phyloP scores from a whole-genome alignment of 164 flowering plant species.

The Buxus sempervirens region DNA sequence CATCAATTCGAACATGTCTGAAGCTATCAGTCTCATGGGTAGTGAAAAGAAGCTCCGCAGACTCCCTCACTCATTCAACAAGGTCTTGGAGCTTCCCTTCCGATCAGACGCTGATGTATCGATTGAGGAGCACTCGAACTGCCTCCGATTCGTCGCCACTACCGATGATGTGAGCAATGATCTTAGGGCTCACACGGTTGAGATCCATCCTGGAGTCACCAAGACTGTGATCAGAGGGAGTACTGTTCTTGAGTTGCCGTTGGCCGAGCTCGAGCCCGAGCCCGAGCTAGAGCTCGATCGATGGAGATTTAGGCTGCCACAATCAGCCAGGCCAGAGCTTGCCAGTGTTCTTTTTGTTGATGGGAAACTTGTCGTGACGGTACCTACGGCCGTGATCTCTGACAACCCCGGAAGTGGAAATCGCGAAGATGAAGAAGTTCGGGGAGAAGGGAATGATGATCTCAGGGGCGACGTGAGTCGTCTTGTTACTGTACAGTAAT shows the following conservation, averaged over 20 bases:
- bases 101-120: slow-evolving; percentile 70
- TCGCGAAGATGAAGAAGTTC: slow-evolving; percentile 16
- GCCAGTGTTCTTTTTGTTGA: slow-evolving; percentile 58
- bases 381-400: slow-evolving; percentile 51
- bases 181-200: slow-evolving; percentile 49
- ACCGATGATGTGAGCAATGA: slow-evolving; percentile 36
- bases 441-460: slow-evolving; percentile 29
- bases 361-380: slow-evolving; percentile 81
- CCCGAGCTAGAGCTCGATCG: slow-evolving; percentile 63
- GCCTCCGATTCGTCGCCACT: slow-evolving; percentile 43
- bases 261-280: slow-evolving; percentile 66
- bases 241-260: slow-evolving; percentile 23
- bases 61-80: slow-evolving; percentile 73
- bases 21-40: slow-evolving; percentile 9
- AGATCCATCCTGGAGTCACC: slow-evolving; percentile 66
- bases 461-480: slow-evolving; percentile 36
- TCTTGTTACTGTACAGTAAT: slow-evolving; percentile 62
- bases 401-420: slow-evolving; percentile 7
- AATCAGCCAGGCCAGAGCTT: slow-evolving; percentile 61
- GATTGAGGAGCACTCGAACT: slow-evolving; percentile 51
- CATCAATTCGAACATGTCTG: slow-evolving; percentile 18
- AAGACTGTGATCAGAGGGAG: slow-evolving; percentile 64
- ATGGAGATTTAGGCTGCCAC: slow-evolving; percentile 85
- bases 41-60: slow-evolving; percentile 65
- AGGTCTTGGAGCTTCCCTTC: slow-evolving; percentile 73